Base-by-base conservation (phyloP, 768 basidiomycete genomes). In the Podaxis carcinomalis region DNA sequence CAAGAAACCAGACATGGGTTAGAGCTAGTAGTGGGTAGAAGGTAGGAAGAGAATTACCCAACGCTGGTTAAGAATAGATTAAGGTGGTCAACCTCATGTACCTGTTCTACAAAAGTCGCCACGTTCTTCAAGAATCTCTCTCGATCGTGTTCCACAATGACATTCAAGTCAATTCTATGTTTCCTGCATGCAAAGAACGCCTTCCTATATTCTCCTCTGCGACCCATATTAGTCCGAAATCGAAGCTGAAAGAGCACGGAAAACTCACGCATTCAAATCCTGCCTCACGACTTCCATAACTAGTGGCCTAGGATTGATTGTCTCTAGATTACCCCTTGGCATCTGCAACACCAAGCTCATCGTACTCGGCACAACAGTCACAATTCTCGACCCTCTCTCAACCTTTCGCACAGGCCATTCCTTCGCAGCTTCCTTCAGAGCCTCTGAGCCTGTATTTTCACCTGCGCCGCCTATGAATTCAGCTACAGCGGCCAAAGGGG, bases 281-380 rank as follows among this genome's bases (percentile, higher is more conserved):
- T 83, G 78, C 54, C 83, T 82, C 1, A 98, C 88, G 4, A 93
- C 88, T 59, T 88, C 83, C 79, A 97, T 85, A 16, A 98, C 95
- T 66, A 99, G 73, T 11, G 95, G 91, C 46, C 97, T 80, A 2
- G 97, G 97, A 67, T 90, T 93, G 56, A 99, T 88, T 0, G 94
- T 98, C 76, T 99, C 97, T 62, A 99, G 69, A 73, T 98, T 98
- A 0, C 97, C 97, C 65, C 97, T 78, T 0, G 96, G 97, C 96
- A 98, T 98, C 74, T 99, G 97, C 9, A 99, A 76, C 0, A 98
- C 91, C 36, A 99, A 73, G 66, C 83, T 87, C 92, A 95, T 98
- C 6, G 85, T 76, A 61, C 88, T 93, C 0, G 95, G 89, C 0
- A 97, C 88, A 11, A 89, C 90, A 0, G 89, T 86, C 3, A 98